Evolutionary conservation across 805 yeast genomes (phyloP).

Genomic region (Candida glaebosa): DNA sequence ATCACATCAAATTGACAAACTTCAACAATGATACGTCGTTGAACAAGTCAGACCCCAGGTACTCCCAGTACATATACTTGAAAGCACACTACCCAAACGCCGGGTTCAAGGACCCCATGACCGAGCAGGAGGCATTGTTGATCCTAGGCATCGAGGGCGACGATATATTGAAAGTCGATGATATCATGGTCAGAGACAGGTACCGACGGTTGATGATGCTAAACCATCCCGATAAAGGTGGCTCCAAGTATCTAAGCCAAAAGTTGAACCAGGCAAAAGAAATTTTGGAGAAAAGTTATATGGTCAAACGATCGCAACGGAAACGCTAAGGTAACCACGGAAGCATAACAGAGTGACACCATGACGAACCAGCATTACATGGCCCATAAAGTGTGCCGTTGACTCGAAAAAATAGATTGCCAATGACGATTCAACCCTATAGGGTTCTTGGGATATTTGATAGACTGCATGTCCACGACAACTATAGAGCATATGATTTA

Average conservation of each 20-base stretch:
- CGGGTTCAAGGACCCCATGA: constrained; percentile 36
- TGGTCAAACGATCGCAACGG: constrained; percentile 15
- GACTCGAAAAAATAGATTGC: no score
- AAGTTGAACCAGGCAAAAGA: constrained; percentile 44
- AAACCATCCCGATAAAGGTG: constrained; percentile 43
- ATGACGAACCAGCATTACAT: not conserved
- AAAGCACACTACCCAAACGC: constrained; percentile 27
- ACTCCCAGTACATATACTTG: constrained; percentile 13
- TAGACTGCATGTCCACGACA: no score
- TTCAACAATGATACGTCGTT: constrained; percentile 1
- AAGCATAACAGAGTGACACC: not conserved
- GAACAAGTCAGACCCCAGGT: constrained; percentile 11
- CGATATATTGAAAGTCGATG: constrained; percentile 38
- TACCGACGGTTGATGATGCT: constrained; percentile 37
- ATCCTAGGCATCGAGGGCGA: constrained; percentile 40
- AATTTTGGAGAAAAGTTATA: constrained; percentile 36
- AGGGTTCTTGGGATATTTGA: no score
- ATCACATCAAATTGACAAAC: constrained; percentile 20
- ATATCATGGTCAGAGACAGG: constrained; percentile 26
- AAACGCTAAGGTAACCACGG: not conserved
- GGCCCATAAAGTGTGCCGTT: no score
- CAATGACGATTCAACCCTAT: no score
- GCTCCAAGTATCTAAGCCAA: constrained; percentile 38
- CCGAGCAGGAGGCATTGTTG: constrained; percentile 41
- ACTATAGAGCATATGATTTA: no score